phyloP scores from a whole-genome alignment of 2,329 filamentous ascomycete genomes.

The Allantophomopsis lycopodina region DNA sequence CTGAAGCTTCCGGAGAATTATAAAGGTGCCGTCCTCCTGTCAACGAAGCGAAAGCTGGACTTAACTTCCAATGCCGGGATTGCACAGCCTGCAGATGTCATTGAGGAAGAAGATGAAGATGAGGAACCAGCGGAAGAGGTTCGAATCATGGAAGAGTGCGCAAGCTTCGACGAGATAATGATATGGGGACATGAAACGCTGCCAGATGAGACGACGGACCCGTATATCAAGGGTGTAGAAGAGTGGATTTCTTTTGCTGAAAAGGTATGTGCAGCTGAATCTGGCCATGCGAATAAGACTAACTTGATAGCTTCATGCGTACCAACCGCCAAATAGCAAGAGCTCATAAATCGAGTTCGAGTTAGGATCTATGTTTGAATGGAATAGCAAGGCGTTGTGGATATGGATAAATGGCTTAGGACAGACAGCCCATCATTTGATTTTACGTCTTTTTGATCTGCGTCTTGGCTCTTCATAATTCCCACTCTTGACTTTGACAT shows the following conservation, averaged over 20 bases:
- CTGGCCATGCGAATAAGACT: too few relatives aligned
- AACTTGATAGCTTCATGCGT: too few relatives aligned
- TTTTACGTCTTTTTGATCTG: neutral
- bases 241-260: constrained; percentile 72
- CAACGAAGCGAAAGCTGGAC: constrained; percentile 23
- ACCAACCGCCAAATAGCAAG: too few relatives aligned
- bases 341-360: too few relatives aligned
- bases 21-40: constrained; percentile 45
- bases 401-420: constrained; percentile 3
- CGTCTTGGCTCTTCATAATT: neutral
- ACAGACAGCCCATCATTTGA: constrained; percentile 3
- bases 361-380: neutral
- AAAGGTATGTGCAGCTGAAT: constrained; percentile 28
- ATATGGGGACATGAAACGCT: constrained; percentile 74
- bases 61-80: constrained; percentile 18
- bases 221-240: constrained; percentile 59
- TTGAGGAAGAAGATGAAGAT: constrained; percentile 31
- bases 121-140: constrained; percentile 30
- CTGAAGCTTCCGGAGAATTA: constrained; percentile 61
- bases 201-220: constrained; percentile 48
- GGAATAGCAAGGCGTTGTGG: neutral
- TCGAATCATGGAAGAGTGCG: constrained; percentile 46
- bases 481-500: neutral
- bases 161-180: constrained; percentile 59
- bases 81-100: constrained; percentile 17